A percentile compares a stretch with the other conserved stretches of the same genome.
These are phyloP conservation scores for Musa schizocarpa DNA, from an alignment of 176 grass and related monocot genomes.

Conservation along the genomic window DNA sequence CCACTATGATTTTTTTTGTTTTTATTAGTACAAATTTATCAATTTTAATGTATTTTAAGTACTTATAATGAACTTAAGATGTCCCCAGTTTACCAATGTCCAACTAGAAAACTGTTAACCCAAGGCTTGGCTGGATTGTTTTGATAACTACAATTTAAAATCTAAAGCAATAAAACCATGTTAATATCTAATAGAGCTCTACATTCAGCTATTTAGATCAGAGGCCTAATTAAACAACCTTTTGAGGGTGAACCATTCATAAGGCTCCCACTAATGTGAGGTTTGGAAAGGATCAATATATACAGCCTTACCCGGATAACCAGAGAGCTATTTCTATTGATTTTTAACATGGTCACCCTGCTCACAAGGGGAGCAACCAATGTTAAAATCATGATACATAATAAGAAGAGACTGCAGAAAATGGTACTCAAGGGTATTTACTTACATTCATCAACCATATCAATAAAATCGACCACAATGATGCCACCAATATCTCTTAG, in stretches of 20 bases:
- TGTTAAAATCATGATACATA: not conserved
- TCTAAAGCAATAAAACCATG: not conserved
- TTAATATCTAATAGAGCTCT: not conserved
- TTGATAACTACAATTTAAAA: not conserved
- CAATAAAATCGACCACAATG: constrained; percentile 96
- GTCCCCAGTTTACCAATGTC: not conserved
- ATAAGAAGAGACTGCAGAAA: constrained; percentile 14
- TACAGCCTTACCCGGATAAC: no score
- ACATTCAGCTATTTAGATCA: not conserved
- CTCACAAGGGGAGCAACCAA: no score
- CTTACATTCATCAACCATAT: constrained; percentile 92
- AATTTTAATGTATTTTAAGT: no score
- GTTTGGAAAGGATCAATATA: no score
- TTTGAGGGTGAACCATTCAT: no score
- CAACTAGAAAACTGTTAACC: not conserved
- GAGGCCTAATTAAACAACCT: not conserved
- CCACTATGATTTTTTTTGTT: no score
- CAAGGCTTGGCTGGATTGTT: not conserved
- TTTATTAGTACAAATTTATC: no score
- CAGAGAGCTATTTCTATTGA: no score
- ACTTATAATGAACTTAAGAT: not conserved
- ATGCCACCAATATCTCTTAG: constrained; percentile 94
- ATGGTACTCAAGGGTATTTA: constrained; percentile 21
- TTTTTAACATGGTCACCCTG: no score
- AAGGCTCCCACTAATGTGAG: no score